Conservation (phyloP, 2,329 filamentous ascomycete genomes). For the Aspergillus jensenii region DNA sequence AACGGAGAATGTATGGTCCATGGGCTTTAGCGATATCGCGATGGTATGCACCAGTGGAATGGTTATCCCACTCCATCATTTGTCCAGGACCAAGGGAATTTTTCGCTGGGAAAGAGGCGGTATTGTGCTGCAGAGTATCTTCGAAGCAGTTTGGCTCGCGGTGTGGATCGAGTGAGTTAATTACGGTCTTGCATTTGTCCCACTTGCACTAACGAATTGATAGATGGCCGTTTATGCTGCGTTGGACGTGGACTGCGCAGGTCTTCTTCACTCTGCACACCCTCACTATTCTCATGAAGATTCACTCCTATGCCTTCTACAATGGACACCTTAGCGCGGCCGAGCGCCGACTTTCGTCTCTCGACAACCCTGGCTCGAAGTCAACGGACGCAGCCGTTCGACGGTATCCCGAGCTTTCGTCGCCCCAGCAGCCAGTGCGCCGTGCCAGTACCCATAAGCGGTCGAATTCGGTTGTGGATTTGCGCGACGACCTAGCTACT, state of each 20-base stretch:
- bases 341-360: constrained; percentile 71
- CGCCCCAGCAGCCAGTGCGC: constrained; percentile 28
- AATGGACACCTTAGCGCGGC: constrained; percentile 93
- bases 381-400: constrained; percentile 69
- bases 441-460: constrained; percentile 23
- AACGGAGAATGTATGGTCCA: constrained; percentile 82
- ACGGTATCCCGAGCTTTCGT: constrained; percentile 63
- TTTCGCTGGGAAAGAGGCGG: constrained; percentile 75
- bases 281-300: constrained; percentile 94
- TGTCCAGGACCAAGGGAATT: constrained; percentile 59
- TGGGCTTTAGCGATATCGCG: constrained; percentile 76
- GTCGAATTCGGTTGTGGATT: constrained; percentile 59
- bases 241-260: constrained; percentile 97
- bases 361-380: constrained; percentile 71
- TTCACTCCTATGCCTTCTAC: constrained; percentile 98
- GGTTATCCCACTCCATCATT: constrained; percentile 70
- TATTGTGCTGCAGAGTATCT: constrained; percentile 79
- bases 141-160: constrained; percentile 74
- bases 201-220: constrained; percentile 20
- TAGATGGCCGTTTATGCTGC: constrained; percentile 74
- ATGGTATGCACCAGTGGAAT: constrained; percentile 79
- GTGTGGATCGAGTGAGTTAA: constrained; percentile 71
- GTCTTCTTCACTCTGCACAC: constrained; percentile 92
- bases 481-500: constrained; percentile 83
- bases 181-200: background rate